phyloP scores from a whole-genome alignment of 441 rosid species.

The Populus hybrid region DNA sequence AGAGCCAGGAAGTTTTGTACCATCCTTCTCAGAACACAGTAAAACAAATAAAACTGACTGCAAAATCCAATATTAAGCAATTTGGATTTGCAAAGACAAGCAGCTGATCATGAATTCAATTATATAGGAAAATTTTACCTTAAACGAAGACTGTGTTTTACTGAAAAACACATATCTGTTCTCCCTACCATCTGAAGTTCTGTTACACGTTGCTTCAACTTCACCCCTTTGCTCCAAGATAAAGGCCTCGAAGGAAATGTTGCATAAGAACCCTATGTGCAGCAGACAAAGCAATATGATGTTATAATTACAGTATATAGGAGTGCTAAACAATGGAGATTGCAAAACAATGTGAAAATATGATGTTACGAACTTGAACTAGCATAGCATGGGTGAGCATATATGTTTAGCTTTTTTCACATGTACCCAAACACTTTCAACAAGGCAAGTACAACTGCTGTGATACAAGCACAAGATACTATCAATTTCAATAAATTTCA shows the following conservation, averaged over 20 bases:
- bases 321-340: background rate
- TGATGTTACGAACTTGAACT: background rate
- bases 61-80: constrained; percentile 1
- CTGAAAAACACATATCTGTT: constrained; percentile 39
- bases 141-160: constrained; percentile 40
- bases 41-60: background rate
- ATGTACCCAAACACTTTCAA: background rate
- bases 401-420: background rate
- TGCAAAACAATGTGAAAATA: background rate
- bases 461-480: background rate
- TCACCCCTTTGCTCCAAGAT: constrained; percentile 56
- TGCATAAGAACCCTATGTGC: constrained; percentile 62
- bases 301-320: background rate
- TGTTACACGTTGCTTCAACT: constrained; percentile 40
- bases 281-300: constrained; percentile 6
- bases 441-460: background rate
- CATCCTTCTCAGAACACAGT: background rate
- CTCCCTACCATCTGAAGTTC: constrained; percentile 46
- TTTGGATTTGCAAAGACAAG: background rate
- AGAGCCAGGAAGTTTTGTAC: background rate
- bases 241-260: constrained; percentile 49
- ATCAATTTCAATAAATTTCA: constrained; percentile 6
- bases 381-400: background rate
- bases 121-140: constrained; percentile 38
- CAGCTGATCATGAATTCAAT: background rate